Evolutionary conservation across 768 basidiomycete genomes (phyloP).

Genomic region (Serendipita vermifera): DNA sequence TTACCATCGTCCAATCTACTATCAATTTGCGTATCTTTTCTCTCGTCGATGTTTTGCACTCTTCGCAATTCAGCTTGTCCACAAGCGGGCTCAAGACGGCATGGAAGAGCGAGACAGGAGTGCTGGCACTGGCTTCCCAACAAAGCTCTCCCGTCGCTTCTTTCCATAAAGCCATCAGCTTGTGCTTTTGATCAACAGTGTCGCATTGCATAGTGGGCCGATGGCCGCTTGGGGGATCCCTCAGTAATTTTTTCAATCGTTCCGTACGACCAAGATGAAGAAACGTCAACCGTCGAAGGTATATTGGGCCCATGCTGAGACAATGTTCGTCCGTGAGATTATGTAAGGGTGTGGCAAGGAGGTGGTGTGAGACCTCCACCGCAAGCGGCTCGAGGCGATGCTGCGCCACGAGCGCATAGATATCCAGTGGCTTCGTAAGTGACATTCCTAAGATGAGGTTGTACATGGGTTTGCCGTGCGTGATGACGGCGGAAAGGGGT

Average conservation of each 20-base stretch:
- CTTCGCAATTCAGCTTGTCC: background rate
- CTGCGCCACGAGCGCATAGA: conserved; percentile 57
- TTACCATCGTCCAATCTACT: conserved; percentile 6
- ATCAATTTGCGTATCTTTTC: background rate
- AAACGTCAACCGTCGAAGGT: conserved; percentile 30
- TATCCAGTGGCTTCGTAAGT: conserved; percentile 51
- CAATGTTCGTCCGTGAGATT: conserved; percentile 59
- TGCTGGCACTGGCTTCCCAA: background rate
- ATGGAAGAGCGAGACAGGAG: background rate
- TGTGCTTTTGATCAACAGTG: background rate
- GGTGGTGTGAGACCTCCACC: conserved; percentile 57
- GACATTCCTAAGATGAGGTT: conserved; percentile 52
- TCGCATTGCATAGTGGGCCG: conserved; percentile 48
- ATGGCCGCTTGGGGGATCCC: conserved; percentile 63
- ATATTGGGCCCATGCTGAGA: conserved; percentile 33
- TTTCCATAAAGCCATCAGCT: background rate
- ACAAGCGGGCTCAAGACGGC: background rate
- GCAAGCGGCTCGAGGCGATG: conserved; percentile 62
- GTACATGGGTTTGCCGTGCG: conserved; percentile 20
- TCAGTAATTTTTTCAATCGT: conserved; percentile 26
- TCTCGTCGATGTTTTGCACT: background rate
- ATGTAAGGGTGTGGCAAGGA: conserved; percentile 57
- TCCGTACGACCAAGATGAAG: conserved; percentile 28
- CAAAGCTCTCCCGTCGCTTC: background rate
- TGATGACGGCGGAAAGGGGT: background rate